Evolutionary conservation across 2,329 filamentous ascomycete species (phyloP), one percentile per base, ranked within the genome.

Genomic region (Colletotrichum lentis): DNA sequence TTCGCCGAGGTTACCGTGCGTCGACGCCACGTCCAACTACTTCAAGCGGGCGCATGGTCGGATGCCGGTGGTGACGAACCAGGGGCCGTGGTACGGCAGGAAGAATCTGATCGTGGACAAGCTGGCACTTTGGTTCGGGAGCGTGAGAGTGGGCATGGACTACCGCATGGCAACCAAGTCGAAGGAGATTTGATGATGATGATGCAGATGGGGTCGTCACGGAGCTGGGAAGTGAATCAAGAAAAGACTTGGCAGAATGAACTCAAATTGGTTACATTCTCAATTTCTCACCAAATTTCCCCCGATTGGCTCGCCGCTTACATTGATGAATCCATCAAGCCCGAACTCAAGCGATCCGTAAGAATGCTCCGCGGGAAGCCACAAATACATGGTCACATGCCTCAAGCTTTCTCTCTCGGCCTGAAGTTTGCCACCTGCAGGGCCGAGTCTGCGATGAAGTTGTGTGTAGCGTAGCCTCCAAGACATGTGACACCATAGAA

Each of bases 81-180:
- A 77, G 52, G 73, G 73, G 0, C 75, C 77, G 0, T 81, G 77
- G 78, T 81, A 80, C 39, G 78, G 77, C 0, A 72, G 78, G 1
- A 72, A 70, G 22, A 75, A 75, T 44, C 66, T 78, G 41, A 64
- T 73, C 3, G 66, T 73, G 3, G 78, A 80, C 63, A 71, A 69
- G 52, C 74, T 74, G 72, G 76, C 72, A 50, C 71, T 74, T 54
- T 70, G 73, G 62, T 75, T 77, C 61, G 77, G 76, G 0, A 74
- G 72, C 47, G 67, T 80, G 50, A 75, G 74, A 2, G 73, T 73
- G 0, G 78, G 77, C 2, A 64, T 80, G 67, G 65, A 73, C 49
- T 80, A 78, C 20, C 72, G 44, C 54, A 64, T 63, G 11, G 47
- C 49, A 50, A 60, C 44, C 50, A 73, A 72, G 46, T 68, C 56